phyloP scores from a whole-genome alignment of 305 asterid species.

The Plantago lanceolata region DNA sequence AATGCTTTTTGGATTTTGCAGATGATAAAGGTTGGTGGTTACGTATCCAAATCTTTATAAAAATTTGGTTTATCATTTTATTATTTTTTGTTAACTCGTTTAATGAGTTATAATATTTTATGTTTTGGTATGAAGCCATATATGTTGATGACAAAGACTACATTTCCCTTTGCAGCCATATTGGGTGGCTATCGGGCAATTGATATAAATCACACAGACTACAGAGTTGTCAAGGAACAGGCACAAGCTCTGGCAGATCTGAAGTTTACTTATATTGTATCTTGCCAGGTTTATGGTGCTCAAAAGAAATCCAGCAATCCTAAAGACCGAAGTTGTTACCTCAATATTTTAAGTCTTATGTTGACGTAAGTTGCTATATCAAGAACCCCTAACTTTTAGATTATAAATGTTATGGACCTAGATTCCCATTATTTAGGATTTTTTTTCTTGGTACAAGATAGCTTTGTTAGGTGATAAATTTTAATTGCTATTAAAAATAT shows the following conservation, averaged over 20 bases:
- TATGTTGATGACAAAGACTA: constrained; percentile 16
- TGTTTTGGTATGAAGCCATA: constrained; percentile 4
- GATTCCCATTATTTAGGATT: no score
- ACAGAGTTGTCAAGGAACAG: constrained; percentile 53
- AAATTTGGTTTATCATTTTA: background rate
- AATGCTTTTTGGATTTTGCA: constrained; percentile 89
- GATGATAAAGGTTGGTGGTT: constrained; percentile 67
- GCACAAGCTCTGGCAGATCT: constrained; percentile 79
- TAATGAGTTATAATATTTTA: background rate
- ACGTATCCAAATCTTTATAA: background rate
- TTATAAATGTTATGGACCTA: constrained; percentile 27
- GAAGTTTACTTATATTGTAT: constrained; percentile 88
- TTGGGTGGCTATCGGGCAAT: constrained; percentile 74
- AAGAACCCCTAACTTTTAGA: constrained; percentile 29
- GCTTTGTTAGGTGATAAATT: constrained; percentile 42
- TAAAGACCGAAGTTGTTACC: constrained; percentile 71
- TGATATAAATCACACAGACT: constrained; percentile 46
- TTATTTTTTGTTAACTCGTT: background rate
- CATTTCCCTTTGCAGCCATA: constrained; percentile 51
- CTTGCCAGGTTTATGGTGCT: constrained; percentile 91
- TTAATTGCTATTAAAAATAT: constrained; percentile 13
- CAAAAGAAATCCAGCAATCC: constrained; percentile 78
- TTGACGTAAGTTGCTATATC: constrained; percentile 60
- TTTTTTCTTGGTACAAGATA: no score
- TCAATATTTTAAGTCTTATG: constrained; percentile 89